Conservation (phyloP, 2,329 filamentous ascomycete species). For the Lasiodiplodia theobromae region DNA sequence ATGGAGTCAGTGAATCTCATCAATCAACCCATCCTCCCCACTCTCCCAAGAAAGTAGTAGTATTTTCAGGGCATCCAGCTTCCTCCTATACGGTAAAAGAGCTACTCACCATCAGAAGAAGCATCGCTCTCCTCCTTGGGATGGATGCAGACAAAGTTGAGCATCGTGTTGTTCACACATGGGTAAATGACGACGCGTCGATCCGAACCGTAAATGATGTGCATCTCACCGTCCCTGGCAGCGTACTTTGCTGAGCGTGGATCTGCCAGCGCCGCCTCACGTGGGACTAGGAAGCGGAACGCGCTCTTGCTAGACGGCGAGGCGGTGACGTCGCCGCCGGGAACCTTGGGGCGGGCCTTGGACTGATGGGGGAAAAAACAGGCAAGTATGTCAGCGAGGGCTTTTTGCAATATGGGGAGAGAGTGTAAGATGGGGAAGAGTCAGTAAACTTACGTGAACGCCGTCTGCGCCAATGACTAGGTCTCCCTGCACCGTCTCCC, state of each 20-base stretch:
- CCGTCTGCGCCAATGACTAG: constrained; percentile 64
- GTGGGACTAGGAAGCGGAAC: constrained; percentile 63
- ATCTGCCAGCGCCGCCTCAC: constrained; percentile 51
- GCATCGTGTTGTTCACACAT: constrained; percentile 53
- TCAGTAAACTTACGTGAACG: constrained; percentile 50
- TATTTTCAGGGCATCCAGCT: background rate
- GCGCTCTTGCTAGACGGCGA: constrained; percentile 62
- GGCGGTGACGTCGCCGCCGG: constrained; percentile 44
- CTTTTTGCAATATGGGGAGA: too few relatives aligned
- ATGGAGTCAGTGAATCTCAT: too few relatives aligned
- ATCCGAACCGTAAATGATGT: constrained; percentile 54
- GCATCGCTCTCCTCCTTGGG: constrained; percentile 38
- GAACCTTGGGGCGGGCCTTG: constrained; percentile 39
- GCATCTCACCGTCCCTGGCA: constrained; percentile 48
- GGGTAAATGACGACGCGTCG: constrained; percentile 58
- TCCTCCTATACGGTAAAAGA: background rate
- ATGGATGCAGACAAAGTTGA: constrained; percentile 57
- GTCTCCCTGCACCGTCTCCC: constrained; percentile 54
- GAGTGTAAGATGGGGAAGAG: constrained; percentile 19
- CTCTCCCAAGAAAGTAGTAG: background rate
- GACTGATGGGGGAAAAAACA: constrained; percentile 35
- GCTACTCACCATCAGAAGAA: constrained; percentile 4
- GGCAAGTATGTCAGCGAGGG: constrained; percentile 29
- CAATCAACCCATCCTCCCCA: background rate
- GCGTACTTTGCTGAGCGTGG: constrained; percentile 50